Evolutionary conservation across 2,329 filamentous ascomycete species (phyloP).

Genomic region (Dryadomyces quercivorus): DNA sequence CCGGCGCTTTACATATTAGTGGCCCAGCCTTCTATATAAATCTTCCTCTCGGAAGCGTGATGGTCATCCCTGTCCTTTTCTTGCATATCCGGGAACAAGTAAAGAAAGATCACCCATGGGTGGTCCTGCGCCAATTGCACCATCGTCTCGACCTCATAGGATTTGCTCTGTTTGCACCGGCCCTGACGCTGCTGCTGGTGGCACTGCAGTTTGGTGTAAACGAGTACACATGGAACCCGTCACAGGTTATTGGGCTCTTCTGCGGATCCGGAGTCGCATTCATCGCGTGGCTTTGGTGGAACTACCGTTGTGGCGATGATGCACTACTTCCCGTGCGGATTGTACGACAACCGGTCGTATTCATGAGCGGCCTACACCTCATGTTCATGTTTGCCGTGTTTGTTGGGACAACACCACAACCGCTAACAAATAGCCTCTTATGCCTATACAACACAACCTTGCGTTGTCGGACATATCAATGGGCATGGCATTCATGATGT

Average conservation of each 20-base stretch:
- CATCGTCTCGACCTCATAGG: conserved; percentile 27
- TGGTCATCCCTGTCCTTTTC: conserved; percentile 19
- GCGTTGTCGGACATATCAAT: too few relatives aligned
- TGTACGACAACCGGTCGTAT: too few relatives aligned
- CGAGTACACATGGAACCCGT: conserved; percentile 25
- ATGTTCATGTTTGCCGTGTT: too few relatives aligned
- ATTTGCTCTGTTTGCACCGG: conserved; percentile 27
- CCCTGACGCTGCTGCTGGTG: conserved; percentile 27
- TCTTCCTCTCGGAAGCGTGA: conserved; percentile 24
- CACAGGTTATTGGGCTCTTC: conserved; percentile 28
- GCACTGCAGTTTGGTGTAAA: conserved; percentile 30
- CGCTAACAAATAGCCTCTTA: too few relatives aligned
- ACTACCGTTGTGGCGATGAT: too few relatives aligned
- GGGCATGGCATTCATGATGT: too few relatives aligned
- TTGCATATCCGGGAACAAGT: conserved; percentile 23
- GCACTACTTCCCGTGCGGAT: too few relatives aligned
- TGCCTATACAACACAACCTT: too few relatives aligned
- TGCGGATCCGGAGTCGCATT: conserved; percentile 14
- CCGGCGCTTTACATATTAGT: too few relatives aligned
- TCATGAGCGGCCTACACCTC: too few relatives aligned
- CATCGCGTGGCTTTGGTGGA: too few relatives aligned
- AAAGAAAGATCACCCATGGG: conserved; percentile 17
- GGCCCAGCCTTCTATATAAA: conserved; percentile 22
- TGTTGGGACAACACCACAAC: too few relatives aligned
- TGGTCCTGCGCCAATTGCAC: conserved; percentile 17